Conservation (phyloP, 192 early-diverging fungal species). For the Cladochytrium replicatum region DNA sequence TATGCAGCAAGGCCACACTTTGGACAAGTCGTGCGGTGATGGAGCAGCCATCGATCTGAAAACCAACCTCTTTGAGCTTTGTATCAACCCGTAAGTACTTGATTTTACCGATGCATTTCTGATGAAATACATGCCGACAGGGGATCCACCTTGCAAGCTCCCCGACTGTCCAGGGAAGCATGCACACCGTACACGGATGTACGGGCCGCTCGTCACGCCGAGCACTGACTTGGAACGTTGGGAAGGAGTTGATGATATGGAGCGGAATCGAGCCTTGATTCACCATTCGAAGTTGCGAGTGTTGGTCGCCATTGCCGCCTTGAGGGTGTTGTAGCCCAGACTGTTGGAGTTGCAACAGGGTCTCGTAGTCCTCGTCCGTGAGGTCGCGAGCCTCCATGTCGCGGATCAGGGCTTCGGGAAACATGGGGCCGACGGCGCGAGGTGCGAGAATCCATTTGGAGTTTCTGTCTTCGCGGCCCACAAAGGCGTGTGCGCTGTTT, state of each 20-base stretch:
- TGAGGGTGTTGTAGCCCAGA: too few species aligned
- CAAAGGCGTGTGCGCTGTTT: conserved; percentile 25
- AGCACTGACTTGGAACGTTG: conserved; percentile 1
- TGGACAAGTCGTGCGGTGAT: conserved; percentile 24
- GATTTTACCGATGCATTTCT: conserved; percentile 23
- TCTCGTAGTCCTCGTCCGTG: conserved; percentile 19
- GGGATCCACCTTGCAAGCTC: conserved; percentile 25
- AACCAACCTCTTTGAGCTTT: too few species aligned
- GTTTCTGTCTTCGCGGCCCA: background rate
- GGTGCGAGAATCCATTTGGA: conserved; percentile 1
- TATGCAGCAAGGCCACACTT: conserved; percentile 24
- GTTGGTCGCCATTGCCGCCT: too few species aligned
- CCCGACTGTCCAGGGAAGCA: conserved; percentile 4
- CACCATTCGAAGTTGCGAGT: conserved; percentile 2
- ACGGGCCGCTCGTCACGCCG: conserved; percentile 2
- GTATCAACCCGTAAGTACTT: too few species aligned
- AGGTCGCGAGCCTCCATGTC: conserved; percentile 22
- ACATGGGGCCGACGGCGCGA: conserved; percentile 7
- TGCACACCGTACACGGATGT: conserved; percentile 18
- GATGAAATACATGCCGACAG: conserved; percentile 31
- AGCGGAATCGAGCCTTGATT: conserved; percentile 27
- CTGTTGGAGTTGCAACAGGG: too few species aligned
- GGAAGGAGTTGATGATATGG: conserved; percentile 31
- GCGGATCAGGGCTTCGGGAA: conserved; percentile 7
- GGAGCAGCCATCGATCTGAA: conserved; percentile 30